These are phyloP conservation scores for Seiridium cupressi DNA, from an alignment of 2,329 filamentous ascomycete genomes.

Conservation along the genomic window DNA sequence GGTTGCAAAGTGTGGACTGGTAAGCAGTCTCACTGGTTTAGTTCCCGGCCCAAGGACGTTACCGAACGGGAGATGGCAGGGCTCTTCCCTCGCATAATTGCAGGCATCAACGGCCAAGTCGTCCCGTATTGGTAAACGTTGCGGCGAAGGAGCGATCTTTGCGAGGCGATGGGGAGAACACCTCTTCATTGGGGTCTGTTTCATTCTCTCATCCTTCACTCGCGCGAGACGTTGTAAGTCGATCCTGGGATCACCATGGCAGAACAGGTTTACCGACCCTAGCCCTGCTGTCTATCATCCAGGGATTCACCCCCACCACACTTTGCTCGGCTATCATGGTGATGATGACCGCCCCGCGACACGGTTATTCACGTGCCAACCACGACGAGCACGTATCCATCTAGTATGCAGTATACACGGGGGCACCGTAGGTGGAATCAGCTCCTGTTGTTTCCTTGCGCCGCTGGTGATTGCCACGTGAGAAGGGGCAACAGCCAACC, in stretches of 20 bases:
- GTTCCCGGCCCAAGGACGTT: slow-evolving; percentile 3
- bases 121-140: neutral
- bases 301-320: slow-evolving; percentile 1
- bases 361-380: slow-evolving; percentile 3
- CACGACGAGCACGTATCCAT: neutral
- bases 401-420: too few species aligned
- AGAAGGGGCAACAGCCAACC: too few species aligned
- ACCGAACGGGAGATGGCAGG: slow-evolving; percentile 5
- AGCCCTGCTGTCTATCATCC: neutral
- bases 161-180: neutral
- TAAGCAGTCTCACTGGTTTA: neutral
- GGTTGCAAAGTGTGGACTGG: neutral
- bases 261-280: neutral
- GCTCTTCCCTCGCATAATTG: neutral
- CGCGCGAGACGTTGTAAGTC: neutral
- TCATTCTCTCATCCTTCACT: neutral
- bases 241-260: neutral
- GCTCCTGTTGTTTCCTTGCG: too few species aligned
- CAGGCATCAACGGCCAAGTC: neutral
- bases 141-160: neutral
- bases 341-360: neutral
- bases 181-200: neutral
- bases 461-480: too few species aligned
- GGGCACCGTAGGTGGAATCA: too few species aligned
- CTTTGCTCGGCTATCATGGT: neutral